Evolutionary conservation across 768 basidiomycete genomes (phyloP).

Genomic region (Suillus occidentalis): DNA sequence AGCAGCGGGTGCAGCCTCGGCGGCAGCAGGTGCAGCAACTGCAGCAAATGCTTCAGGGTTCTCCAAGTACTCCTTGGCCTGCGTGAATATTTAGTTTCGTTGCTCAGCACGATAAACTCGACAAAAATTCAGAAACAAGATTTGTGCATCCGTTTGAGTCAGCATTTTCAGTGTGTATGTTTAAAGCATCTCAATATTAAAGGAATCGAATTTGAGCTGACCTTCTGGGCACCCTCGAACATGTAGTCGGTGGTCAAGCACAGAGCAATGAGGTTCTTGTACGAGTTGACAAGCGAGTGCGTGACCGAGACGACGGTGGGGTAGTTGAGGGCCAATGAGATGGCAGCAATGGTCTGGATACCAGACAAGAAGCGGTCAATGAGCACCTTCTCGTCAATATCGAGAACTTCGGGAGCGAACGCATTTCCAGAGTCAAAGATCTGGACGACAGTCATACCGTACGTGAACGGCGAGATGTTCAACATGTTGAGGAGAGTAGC

Average conservation of each 20-base stretch:
- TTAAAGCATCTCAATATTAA: constrained; percentile 25
- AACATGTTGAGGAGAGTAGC: constrained; percentile 99
- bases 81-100: constrained; percentile 12
- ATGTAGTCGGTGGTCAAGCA: constrained; percentile 90
- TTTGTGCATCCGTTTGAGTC: constrained; percentile 49
- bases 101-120: constrained; percentile 5
- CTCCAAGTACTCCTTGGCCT: constrained; percentile 96
- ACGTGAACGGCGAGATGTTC: constrained; percentile 99
- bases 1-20: constrained; percentile 50
- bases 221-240: constrained; percentile 93
- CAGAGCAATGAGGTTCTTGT: constrained; percentile 96
- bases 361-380: constrained; percentile 90
- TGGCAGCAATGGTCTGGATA: constrained; percentile 92
- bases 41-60: constrained; percentile 98
- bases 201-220: constrained; percentile 35
- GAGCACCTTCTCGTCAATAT: constrained; percentile 89
- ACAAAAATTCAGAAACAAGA: constrained; percentile 29
- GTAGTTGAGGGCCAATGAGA: constrained; percentile 95
- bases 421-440: constrained; percentile 94
- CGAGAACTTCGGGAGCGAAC: constrained; percentile 88
- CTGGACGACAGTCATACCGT: constrained; percentile 98
- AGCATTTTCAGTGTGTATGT: constrained; percentile 84
- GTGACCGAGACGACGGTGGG: constrained; percentile 92
- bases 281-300: constrained; percentile 97
- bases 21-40: constrained; percentile 65